Evolutionary conservation across 768 basidiomycete genomes (phyloP).

Genomic region (Glaciozyma antarctica): DNA sequence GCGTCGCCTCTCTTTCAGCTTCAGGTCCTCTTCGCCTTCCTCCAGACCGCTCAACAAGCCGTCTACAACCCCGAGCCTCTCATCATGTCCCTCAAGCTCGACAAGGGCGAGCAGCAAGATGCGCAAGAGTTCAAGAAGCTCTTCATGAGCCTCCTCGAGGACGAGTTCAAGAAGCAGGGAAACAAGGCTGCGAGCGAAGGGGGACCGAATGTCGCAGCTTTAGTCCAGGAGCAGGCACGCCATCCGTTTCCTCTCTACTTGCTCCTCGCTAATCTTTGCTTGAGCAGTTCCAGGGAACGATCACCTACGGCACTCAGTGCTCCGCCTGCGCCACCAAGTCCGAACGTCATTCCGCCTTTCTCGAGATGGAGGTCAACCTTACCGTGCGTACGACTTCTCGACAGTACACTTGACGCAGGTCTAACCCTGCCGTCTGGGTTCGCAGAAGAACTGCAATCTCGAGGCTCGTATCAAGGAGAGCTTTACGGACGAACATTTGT

Average conservation of each 20-base stretch:
- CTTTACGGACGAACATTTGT: slow-evolving; percentile 60
- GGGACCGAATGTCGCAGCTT: slow-evolving; percentile 49
- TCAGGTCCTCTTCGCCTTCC: slow-evolving; percentile 57
- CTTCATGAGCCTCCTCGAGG: slow-evolving; percentile 79
- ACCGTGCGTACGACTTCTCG: slow-evolving; percentile 46
- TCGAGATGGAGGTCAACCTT: slow-evolving; percentile 80
- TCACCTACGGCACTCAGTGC: slow-evolving; percentile 73
- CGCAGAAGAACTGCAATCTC: slow-evolving; percentile 59
- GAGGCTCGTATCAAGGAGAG: slow-evolving; percentile 61
- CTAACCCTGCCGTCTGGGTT: not conserved
- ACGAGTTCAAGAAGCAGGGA: slow-evolving; percentile 73
- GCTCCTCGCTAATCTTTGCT: slow-evolving; percentile 5
- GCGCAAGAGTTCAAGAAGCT: slow-evolving; percentile 98
- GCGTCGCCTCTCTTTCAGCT: slow-evolving; percentile 42
- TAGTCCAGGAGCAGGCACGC: slow-evolving; percentile 63
- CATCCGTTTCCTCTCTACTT: not conserved
- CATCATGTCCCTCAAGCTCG: slow-evolving; percentile 71
- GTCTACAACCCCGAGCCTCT: slow-evolving; percentile 77
- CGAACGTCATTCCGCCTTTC: slow-evolving; percentile 60
- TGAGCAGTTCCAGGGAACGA: slow-evolving; percentile 72
- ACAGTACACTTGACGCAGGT: not conserved
- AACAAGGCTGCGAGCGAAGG: slow-evolving; percentile 5
- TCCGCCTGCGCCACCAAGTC: slow-evolving; percentile 58
- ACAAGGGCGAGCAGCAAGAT: slow-evolving; percentile 84
- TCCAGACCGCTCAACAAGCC: slow-evolving; percentile 60